phyloP scores from a whole-genome alignment of 306 rosid species.

The Amphicarpaea edgeworthii region DNA sequence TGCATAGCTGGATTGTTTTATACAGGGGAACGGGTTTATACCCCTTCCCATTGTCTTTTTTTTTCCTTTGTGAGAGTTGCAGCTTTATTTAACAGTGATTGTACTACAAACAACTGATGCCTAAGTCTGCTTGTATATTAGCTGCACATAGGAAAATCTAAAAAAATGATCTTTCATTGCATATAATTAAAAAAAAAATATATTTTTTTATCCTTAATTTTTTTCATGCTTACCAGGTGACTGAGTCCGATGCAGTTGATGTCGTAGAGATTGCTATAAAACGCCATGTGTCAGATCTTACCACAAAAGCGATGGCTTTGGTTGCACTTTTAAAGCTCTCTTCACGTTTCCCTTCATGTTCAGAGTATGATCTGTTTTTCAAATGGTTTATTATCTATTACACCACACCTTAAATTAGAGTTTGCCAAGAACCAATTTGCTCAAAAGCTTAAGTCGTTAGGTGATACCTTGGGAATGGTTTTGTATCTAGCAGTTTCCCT shows the following conservation, averaged over 20 bases:
- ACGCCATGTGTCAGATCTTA: conserved; percentile 74
- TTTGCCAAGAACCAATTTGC: not conserved
- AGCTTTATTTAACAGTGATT: conserved; percentile 24
- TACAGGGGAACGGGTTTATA: conserved; percentile 31
- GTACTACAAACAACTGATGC: conserved; percentile 32
- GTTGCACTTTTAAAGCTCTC: conserved; percentile 89
- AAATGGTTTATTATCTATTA: conserved; percentile 28
- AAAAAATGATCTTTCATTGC: conserved; percentile 1
- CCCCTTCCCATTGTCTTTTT: not conserved
- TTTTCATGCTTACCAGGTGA: conserved; percentile 66
- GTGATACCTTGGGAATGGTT: conserved; percentile 1
- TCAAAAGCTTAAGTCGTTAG: conserved; percentile 9
- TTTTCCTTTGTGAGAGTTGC: conserved; percentile 24
- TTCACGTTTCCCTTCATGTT: conserved; percentile 95
- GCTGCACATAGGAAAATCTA: conserved; percentile 26
- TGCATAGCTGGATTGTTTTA: conserved; percentile 37
- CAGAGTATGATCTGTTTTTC: conserved; percentile 70
- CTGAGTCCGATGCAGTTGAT: conserved; percentile 89
- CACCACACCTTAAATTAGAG: conserved; percentile 36
- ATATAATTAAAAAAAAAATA: not conserved
- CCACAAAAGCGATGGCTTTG: conserved; percentile 93
- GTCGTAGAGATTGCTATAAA: conserved; percentile 74
- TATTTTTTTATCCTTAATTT: conserved; percentile 14
- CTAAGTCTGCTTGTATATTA: conserved; percentile 25
- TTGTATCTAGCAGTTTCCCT: conserved; percentile 21